A percentile compares a stretch with the other conserved stretches of the same genome.
phyloP scores from a whole-genome alignment of 768 basidiomycete genomes.

The Lanmaoa rubissima region DNA sequence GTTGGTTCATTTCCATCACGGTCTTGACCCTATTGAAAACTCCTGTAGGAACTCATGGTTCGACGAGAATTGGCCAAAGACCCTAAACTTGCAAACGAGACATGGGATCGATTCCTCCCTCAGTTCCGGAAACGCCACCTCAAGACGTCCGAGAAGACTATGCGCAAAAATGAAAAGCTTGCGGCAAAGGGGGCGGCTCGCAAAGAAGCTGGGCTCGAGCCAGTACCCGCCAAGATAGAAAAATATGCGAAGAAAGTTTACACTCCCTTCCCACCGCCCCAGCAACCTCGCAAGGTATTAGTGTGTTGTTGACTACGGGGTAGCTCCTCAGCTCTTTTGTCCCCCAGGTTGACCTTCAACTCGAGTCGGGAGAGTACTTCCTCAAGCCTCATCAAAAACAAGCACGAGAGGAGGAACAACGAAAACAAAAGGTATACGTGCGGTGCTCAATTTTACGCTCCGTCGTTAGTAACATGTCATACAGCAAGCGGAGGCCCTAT shows the following conservation, averaged over 20 bases:
- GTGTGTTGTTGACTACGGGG: not conserved
- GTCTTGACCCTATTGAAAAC: not conserved
- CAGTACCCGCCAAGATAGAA: conserved; percentile 37
- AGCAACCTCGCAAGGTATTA: conserved; percentile 84
- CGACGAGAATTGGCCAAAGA: conserved; percentile 97
- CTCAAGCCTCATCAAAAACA: conserved; percentile 89
- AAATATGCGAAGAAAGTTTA: conserved; percentile 84
- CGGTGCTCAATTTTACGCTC: not conserved
- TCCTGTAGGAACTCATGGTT: conserved; percentile 90
- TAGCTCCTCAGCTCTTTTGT: conserved; percentile 6
- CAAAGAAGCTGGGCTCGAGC: conserved; percentile 61
- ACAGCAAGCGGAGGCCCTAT: conserved; percentile 78
- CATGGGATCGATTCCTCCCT: conserved; percentile 97
- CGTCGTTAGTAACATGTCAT: not conserved
- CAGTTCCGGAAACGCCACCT: conserved; percentile 92
- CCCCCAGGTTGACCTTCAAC: conserved; percentile 79
- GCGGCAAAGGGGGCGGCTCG: conserved; percentile 61
- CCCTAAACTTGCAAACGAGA: conserved; percentile 89
- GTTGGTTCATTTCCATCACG: conserved; percentile 36
- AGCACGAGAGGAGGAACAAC: conserved; percentile 62
- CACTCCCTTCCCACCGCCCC: conserved; percentile 98
- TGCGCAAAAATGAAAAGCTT: conserved; percentile 77
- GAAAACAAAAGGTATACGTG: conserved; percentile 62
- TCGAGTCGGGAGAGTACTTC: conserved; percentile 98
- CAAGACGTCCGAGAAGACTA: conserved; percentile 91